Evolutionary conservation across 192 early-diverging fungal genomes (phyloP).

Genomic region (Podochytrium sp.): DNA sequence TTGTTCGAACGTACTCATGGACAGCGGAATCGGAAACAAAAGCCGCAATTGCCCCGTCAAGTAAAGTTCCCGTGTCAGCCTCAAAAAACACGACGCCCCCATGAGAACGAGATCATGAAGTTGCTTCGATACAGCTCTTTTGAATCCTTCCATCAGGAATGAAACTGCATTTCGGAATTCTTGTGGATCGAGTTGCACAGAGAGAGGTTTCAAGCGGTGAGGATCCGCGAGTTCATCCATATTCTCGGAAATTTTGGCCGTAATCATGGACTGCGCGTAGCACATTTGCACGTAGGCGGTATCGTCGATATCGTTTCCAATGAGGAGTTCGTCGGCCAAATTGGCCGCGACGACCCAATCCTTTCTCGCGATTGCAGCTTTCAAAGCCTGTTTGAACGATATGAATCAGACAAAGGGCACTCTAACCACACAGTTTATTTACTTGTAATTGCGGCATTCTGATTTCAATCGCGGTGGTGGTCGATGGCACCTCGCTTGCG

Average conservation of each 20-base stretch:
- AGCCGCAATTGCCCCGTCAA: not conserved
- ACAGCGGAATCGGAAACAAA: conserved; percentile 15
- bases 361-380: not conserved
- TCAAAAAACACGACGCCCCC: conserved; percentile 15
- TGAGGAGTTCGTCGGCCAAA: conserved; percentile 12
- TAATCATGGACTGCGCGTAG: conserved; percentile 10
- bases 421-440: too few relatives aligned
- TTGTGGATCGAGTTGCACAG: not conserved
- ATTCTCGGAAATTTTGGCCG: not conserved
- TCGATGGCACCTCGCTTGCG: too few relatives aligned
- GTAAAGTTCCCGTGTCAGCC: not conserved
- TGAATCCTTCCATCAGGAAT: conserved; percentile 23
- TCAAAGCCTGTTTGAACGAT: not conserved
- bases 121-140: conserved; percentile 1
- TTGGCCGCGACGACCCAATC: not conserved
- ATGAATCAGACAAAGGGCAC: too few relatives aligned
- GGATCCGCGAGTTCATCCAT: not conserved
- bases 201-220: not conserved
- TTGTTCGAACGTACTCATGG: not conserved
- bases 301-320: not conserved
- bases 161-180: conserved; percentile 24
- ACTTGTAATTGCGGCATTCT: too few relatives aligned
- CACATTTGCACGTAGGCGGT: conserved; percentile 23
- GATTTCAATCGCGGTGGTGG: too few relatives aligned
- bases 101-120: conserved; percentile 6